These are phyloP conservation scores for Avena eriantha DNA, from an alignment of 176 grass and related monocot genomes.

Conservation along the genomic window DNA sequence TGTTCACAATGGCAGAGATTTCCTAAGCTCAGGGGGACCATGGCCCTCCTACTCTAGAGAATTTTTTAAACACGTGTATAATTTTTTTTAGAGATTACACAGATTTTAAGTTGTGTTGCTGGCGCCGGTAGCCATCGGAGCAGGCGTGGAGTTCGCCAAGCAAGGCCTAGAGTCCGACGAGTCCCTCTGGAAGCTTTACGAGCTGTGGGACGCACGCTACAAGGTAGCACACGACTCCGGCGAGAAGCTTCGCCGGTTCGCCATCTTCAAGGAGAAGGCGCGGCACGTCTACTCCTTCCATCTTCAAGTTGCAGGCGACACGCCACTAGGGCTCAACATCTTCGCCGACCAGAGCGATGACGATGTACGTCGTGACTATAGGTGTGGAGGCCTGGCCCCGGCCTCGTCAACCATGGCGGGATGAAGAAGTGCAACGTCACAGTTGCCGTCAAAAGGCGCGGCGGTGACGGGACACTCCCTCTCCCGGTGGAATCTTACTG, in stretches of 20 bases:
- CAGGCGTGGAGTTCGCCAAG: neutral
- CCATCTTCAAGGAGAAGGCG: neutral
- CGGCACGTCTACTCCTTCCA: neutral
- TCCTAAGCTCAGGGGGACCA: no score
- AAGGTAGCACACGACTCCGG: neutral
- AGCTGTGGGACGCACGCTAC: neutral
- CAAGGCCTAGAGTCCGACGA: constrained; percentile 1
- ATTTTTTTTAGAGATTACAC: no score
- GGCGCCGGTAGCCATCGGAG: neutral
- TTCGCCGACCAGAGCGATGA: neutral
- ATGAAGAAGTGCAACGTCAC: neutral
- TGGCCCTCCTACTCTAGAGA: no score
- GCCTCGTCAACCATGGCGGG: neutral
- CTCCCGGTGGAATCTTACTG: neutral
- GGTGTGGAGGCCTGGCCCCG: neutral
- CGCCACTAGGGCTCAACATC: neutral
- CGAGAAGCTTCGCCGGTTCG: neutral
- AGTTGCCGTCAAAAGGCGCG: neutral
- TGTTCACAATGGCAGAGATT: no score
- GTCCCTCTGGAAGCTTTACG: neutral
- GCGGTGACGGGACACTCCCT: neutral
- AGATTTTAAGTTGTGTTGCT: neutral
- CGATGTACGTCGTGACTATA: neutral
- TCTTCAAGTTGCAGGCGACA: neutral
- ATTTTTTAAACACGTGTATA: no score